Percentiles rank a stretch among this genome's conserved stretches.
These are phyloP conservation scores for Dipodascopsis tothii DNA, from an alignment of 805 yeast genomes.

Conservation along the genomic window DNA sequence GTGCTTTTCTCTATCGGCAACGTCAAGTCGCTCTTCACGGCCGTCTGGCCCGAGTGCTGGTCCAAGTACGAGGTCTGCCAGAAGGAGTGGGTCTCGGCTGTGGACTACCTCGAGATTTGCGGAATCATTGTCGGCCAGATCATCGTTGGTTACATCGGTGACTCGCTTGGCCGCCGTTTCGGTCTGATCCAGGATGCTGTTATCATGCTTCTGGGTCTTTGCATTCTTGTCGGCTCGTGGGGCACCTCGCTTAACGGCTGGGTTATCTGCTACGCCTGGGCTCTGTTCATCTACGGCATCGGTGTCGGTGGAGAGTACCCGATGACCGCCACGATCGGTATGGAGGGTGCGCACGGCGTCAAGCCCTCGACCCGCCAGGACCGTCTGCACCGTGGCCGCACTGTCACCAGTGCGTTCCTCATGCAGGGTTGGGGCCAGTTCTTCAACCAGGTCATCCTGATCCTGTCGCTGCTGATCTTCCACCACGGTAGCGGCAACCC, in stretches of 20 bases:
- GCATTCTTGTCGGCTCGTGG: slow-evolving; percentile 53
- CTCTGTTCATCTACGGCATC: slow-evolving; percentile 42
- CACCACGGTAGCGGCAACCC: slow-evolving; percentile 29
- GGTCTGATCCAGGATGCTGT: slow-evolving; percentile 52
- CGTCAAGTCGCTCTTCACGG: slow-evolving; percentile 28
- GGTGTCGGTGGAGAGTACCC: slow-evolving; percentile 69
- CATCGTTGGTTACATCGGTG: slow-evolving; percentile 49
- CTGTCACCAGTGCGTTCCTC: slow-evolving; percentile 31
- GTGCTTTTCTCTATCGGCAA: slow-evolving; percentile 35
- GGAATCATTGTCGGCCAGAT: slow-evolving; percentile 60
- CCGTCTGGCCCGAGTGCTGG: slow-evolving; percentile 37
- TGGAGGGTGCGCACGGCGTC: slow-evolving; percentile 41
- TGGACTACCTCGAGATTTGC: slow-evolving; percentile 31
- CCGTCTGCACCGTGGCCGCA: slow-evolving; percentile 36
- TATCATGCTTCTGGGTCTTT: slow-evolving; percentile 51
- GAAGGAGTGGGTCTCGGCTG: slow-evolving; percentile 33
- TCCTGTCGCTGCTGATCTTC: slow-evolving; percentile 26
- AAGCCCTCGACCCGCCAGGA: slow-evolving; percentile 29
- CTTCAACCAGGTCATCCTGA: slow-evolving; percentile 29
- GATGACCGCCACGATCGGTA: slow-evolving; percentile 53
- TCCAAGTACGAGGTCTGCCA: slow-evolving; percentile 27
- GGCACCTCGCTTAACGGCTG: slow-evolving; percentile 50
- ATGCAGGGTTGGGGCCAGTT: slow-evolving; percentile 34
- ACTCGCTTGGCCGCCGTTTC: slow-evolving; percentile 54
- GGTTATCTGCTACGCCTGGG: slow-evolving; percentile 43